Evolutionary conservation across 805 yeast species (phyloP), one percentile per base, ranked within the genome.

Genomic region (Pichia thaimueangensis): DNA sequence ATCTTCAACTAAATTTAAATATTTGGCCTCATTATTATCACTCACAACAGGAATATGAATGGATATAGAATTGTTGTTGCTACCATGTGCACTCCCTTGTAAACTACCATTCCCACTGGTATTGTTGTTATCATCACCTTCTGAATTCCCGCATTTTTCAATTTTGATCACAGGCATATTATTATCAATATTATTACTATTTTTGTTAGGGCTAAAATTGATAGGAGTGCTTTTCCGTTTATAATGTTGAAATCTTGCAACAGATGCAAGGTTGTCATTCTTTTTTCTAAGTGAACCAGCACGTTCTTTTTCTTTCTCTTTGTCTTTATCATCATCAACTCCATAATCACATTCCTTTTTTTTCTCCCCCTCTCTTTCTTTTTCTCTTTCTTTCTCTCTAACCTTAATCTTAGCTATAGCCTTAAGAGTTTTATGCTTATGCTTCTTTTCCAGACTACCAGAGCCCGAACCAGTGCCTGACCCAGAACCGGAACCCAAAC

Each of bases 221-320:
- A 12, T 29, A 3, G 36, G 38, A 13, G 32, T 30, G 30, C 40
- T 39, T 15, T 52, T 54, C 28, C 46, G 48, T 25, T 52, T 47
- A 37, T 58, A 55, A 31, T 51, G 60, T 28, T 53, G 58, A 28
- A 52, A 55, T 35, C 62, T 46, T 0, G 59, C 59, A 25, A 49
- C 35, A 13, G 59, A 49, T 3, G 60, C 59, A 3, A 53, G 52
- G 39, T 59, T 57, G 32, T 56, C 59, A 37, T 42, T 53, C 12
- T 45, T 42, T 12, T 49, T 48, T 10, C 57, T 51, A 9, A 53
- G 24, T n/a, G 57, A 54, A 23, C 47, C 52, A 22, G 46, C 32
- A 12, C 51, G 41, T 21, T 37, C 47, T 9, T 49, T 53, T 0
- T 49, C 52, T 4, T 32, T 23, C 19, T 30, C 39, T 9, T 20